Base-by-base conservation (phyloP, 2,329 filamentous ascomycete species). In the Emericellopsis cladophorae region DNA sequence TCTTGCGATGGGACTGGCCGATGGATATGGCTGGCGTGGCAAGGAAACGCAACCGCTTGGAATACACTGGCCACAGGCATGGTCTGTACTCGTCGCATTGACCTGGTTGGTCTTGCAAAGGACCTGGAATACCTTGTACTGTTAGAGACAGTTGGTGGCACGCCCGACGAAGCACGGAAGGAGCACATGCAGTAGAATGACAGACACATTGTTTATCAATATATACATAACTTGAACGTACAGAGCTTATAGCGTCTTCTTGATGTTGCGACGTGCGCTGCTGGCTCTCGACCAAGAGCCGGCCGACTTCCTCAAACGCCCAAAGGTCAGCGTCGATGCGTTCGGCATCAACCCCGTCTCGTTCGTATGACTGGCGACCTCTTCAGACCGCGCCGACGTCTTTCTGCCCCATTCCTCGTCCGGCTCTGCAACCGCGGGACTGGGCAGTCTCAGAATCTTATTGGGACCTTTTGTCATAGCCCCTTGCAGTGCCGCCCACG, bases 401-500 rank as follows among this genome's bases (percentile, higher is more conserved):
- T 55, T 53, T 31, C 53, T 54, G 21, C 59, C 61, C 29, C 54
- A 22, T 26, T 50, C 49, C 12, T 47, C 46, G 15, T 55, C 58
- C 6, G 46, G 49, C 12, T 44, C 48, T 18, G 51, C 54, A 22
- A 57, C 36, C 5, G 52, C 52, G 6, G 59, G 44, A 2, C 51
- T 44, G n/a, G 58, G 55, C 14, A 60, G 42, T 47, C 53, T 46
- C 5, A 49, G 35, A 23, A 51, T 12, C 16, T 52, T 43, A 11
- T 44, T 47, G 11, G 16, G 53, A 45, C 36, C 44, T 9, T 57
- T 65, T 40, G 57, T 51, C 54, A 64, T 55, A 10, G 56, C 60
- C 7, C 56, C 58, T 29, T 57, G 54, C 0, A 64, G 50, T 4
- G 73, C 74, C 0, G 70, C 68, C 72, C 76, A 79, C 16, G 72